A percentile compares a stretch with the other conserved stretches of the same genome.
Conservation (phyloP, 768 basidiomycete species). For the Mycena venus region DNA sequence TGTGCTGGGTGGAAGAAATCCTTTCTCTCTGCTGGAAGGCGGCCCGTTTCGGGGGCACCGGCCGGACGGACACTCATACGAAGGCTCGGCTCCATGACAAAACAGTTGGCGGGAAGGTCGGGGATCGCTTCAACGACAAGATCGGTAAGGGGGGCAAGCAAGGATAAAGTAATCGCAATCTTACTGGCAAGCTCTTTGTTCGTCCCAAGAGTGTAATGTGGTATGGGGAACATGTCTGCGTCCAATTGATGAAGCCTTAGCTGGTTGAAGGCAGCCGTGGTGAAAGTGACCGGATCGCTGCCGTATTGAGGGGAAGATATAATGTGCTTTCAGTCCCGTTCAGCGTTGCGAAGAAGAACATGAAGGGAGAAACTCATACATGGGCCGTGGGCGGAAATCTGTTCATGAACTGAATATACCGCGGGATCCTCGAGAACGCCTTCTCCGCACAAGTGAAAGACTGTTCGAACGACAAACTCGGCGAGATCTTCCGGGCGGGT, state of each 20-base stretch:
- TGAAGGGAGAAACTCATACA: slow-evolving; percentile 56
- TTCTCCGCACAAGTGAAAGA: slow-evolving; percentile 82
- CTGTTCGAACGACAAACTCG: slow-evolving; percentile 60
- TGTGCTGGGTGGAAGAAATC: slow-evolving; percentile 59
- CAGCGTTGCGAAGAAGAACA: not conserved
- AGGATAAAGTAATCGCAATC: slow-evolving; percentile 14
- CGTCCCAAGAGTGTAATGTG: slow-evolving; percentile 62
- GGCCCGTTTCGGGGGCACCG: slow-evolving; percentile 53
- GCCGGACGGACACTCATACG: slow-evolving; percentile 62
- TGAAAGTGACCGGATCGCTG: slow-evolving; percentile 80
- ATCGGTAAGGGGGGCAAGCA: not conserved
- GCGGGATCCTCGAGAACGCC: slow-evolving; percentile 77
- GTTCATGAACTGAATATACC: slow-evolving; percentile 81
- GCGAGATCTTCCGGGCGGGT: slow-evolving; percentile 44
- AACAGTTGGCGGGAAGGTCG: slow-evolving; percentile 62
- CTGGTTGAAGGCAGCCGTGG: slow-evolving; percentile 69
- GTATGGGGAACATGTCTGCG: slow-evolving; percentile 77
- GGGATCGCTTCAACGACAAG: slow-evolving; percentile 46
- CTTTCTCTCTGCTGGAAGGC: slow-evolving; percentile 38
- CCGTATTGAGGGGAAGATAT: slow-evolving; percentile 75
- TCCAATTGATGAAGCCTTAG: slow-evolving; percentile 82
- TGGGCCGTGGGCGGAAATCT: slow-evolving; percentile 71
- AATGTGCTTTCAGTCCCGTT: slow-evolving; percentile 68
- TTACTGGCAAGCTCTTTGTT: slow-evolving; percentile 55
- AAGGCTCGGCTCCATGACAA: slow-evolving; percentile 57